Conservation (phyloP, 345 rosid genomes). For the Syzygium aqueum region DNA sequence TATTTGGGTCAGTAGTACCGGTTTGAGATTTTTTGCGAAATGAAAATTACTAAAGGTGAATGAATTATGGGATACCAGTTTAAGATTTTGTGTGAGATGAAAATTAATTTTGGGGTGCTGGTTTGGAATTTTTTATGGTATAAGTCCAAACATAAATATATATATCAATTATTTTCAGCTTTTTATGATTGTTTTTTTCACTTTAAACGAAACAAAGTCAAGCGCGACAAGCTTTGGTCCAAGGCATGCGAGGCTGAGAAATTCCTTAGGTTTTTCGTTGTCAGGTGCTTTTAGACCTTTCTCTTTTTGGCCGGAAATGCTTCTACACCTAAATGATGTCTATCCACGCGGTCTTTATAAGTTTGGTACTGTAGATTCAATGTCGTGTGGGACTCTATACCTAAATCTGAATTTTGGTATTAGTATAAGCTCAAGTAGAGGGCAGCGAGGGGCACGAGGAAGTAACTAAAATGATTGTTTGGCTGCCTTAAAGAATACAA, state of each 20-base stretch:
- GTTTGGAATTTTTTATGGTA: not conserved
- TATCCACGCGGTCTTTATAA: not conserved
- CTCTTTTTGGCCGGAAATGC: not conserved
- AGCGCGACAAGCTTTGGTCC: not conserved
- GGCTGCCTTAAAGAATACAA: not conserved
- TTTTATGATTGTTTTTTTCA: not conserved
- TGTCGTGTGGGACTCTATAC: not conserved
- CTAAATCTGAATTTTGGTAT: not conserved
- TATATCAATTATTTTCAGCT: no score
- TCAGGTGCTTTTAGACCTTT: not conserved
- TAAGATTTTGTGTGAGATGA: fast-evolving
- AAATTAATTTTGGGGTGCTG: not conserved
- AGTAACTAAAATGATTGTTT: not conserved
- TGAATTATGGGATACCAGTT: not conserved
- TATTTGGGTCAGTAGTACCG: not conserved
- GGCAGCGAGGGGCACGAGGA: not conserved
- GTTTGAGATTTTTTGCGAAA: not conserved
- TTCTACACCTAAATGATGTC: not conserved
- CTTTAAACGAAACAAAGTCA: not conserved
- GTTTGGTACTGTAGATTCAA: not conserved
- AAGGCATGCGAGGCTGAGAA: not conserved
- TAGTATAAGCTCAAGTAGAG: not conserved
- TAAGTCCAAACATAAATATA: not conserved
- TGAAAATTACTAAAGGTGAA: not conserved
- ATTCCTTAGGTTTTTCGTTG: not conserved